Conservation (phyloP, 148 eudicot species). For the Cornus controversa region DNA sequence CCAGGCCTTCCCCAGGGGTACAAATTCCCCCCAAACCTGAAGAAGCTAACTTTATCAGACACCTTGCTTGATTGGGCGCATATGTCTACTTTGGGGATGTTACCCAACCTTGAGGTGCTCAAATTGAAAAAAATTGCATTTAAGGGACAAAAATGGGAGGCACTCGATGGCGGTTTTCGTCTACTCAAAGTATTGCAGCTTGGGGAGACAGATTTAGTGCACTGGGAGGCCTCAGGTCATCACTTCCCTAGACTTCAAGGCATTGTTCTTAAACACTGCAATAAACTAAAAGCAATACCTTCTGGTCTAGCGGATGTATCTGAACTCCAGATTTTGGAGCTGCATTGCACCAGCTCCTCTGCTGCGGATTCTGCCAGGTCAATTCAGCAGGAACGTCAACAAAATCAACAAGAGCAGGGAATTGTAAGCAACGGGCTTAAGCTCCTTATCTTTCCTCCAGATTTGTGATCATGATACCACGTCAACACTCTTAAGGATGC, state of each 20-base stretch:
- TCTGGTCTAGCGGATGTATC: constrained; percentile 13
- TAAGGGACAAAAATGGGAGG: constrained; percentile 22
- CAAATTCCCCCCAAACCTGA: constrained; percentile 36
- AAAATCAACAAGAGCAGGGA: neutral
- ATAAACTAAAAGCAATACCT: constrained; percentile 11
- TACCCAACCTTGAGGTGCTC: constrained; percentile 36
- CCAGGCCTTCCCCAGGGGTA: constrained; percentile 22
- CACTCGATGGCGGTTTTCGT: constrained; percentile 25
- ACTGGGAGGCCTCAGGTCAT: constrained; percentile 30
- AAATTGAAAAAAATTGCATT: constrained; percentile 35
- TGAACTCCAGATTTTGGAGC: neutral
- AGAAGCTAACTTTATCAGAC: constrained; percentile 33
- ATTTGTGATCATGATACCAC: neutral
- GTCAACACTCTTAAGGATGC: neutral
- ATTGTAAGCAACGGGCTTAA: neutral
- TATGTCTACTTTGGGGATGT: constrained; percentile 29
- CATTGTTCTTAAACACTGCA: constrained; percentile 23
- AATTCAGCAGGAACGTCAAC: neutral
- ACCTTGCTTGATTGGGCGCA: constrained; percentile 34
- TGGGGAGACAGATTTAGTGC: constrained; percentile 15
- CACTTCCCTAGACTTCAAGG: constrained; percentile 35
- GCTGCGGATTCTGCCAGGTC: constrained; percentile 13
- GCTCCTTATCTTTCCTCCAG: constrained; percentile 12
- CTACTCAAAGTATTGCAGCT: constrained; percentile 27
- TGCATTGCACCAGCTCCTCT: neutral